Evolutionary conservation across 306 rosid genomes (phyloP).

Genomic region (Cucurbita pepo): DNA sequence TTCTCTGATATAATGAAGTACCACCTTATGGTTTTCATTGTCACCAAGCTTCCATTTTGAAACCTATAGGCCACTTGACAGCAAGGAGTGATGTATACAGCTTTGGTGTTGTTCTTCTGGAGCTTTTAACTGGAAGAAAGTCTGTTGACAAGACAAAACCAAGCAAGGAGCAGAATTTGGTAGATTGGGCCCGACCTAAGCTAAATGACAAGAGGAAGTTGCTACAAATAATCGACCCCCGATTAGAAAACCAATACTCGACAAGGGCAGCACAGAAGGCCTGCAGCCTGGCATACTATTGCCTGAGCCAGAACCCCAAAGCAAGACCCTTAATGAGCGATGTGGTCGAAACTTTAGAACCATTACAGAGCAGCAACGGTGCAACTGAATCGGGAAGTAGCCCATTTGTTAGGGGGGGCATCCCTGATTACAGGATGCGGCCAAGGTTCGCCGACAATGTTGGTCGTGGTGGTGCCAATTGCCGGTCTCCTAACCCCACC

Average conservation of each 20-base stretch:
- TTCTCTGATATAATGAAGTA: not conserved
- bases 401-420: constrained; percentile 48
- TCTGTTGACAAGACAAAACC: constrained; percentile 97
- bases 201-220: constrained; percentile 95
- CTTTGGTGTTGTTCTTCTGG: constrained; percentile 95
- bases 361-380: constrained; percentile 62
- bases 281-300: constrained; percentile 97
- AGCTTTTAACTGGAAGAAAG: constrained; percentile 87
- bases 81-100: constrained; percentile 97
- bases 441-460: constrained; percentile 63
- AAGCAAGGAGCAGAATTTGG: constrained; percentile 86
- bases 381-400: constrained; percentile 35
- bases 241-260: constrained; percentile 88
- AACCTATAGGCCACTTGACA: constrained; percentile 80
- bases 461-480: constrained; percentile 54
- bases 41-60: constrained; percentile 3
- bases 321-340: constrained; percentile 99
- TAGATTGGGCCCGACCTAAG: constrained; percentile 98
- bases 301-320: constrained; percentile 96
- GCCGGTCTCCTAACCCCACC: constrained; percentile 88
- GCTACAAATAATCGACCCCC: constrained; percentile 84
- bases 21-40: not conserved
- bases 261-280: constrained; percentile 97
- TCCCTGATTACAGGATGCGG: constrained; percentile 56
- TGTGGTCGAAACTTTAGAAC: constrained; percentile 94